Percentiles rank a stretch among this genome's conserved stretches.
Conservation (phyloP, 2,329 filamentous ascomycete species). For the Aspergillus thermomutatus region DNA sequence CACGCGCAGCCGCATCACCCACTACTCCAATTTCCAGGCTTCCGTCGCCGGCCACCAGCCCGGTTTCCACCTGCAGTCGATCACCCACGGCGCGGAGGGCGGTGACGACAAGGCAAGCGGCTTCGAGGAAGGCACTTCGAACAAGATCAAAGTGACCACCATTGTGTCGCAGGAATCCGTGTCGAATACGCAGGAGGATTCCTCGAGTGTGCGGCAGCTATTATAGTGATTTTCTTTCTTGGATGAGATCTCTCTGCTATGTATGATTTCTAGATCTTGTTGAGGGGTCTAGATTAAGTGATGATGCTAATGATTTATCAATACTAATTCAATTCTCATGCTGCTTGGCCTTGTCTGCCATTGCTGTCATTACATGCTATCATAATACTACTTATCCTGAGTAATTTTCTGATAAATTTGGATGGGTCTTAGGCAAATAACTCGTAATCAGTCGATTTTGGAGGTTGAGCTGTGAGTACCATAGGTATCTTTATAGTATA, state of each 20-base stretch:
- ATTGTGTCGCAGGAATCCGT: conserved; percentile 22
- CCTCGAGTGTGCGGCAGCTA: background rate
- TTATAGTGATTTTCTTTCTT: background rate
- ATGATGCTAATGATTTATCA: background rate
- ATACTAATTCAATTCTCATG: background rate
- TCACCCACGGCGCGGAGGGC: background rate
- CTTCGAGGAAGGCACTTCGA: background rate
- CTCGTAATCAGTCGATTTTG: no score
- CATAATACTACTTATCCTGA: no score
- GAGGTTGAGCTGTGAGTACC: no score
- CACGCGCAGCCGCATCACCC: conserved; percentile 13
- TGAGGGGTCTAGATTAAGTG: background rate
- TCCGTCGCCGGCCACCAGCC: conserved; percentile 17
- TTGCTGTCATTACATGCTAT: background rate
- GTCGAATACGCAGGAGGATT: background rate
- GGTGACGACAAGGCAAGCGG: background rate
- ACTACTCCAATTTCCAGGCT: conserved; percentile 18
- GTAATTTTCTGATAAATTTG: no score
- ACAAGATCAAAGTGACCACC: conserved; percentile 29
- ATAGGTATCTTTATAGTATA: no score
- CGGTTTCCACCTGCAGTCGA: conserved; percentile 15
- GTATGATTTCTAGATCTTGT: background rate
- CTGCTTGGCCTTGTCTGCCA: background rate
- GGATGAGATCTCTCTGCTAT: background rate
- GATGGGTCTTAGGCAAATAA: no score